Conservation (phyloP, 2,329 filamentous ascomycete species). For the Mycosphaerella sp. region DNA sequence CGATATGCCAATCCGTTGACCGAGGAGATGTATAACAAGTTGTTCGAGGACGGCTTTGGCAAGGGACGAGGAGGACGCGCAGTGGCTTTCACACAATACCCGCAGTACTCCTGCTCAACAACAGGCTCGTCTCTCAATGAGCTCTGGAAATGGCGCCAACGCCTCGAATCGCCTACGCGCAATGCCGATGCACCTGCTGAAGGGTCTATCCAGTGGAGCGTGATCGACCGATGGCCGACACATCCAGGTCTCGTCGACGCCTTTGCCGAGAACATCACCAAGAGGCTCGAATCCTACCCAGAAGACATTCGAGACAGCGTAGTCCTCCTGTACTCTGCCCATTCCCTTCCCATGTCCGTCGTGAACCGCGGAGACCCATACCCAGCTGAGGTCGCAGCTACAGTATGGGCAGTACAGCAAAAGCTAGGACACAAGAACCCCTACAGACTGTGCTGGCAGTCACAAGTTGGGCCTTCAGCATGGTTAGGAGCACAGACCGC, state of each 20-base stretch:
- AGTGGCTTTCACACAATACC: constrained; percentile 96
- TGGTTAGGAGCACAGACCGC: constrained; percentile 95
- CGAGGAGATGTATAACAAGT: constrained; percentile 79
- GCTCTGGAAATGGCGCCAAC: constrained; percentile 91
- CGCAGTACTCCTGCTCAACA: constrained; percentile 96
- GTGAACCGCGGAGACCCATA: constrained; percentile 96
- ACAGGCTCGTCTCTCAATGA: constrained; percentile 96
- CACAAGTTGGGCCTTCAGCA: constrained; percentile 88
- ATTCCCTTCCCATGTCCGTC: constrained; percentile 94
- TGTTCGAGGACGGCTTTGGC: constrained; percentile 86
- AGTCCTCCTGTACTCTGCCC: constrained; percentile 81
- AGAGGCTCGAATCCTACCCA: constrained; percentile 75
- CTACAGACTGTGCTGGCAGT: constrained; percentile 95
- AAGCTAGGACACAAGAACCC: constrained; percentile 80
- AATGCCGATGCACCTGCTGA: constrained; percentile 46
- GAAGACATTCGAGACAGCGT: constrained; percentile 72
- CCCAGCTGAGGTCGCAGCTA: constrained; percentile 89
- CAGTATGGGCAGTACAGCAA: constrained; percentile 95
- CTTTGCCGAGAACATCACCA: constrained; percentile 87
- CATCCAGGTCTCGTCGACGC: constrained; percentile 85
- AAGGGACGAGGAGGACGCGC: constrained; percentile 84
- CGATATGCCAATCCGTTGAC: constrained; percentile 91
- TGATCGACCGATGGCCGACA: constrained; percentile 96
- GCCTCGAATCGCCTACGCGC: constrained; percentile 55
- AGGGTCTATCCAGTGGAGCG: constrained; percentile 86